phyloP scores from a whole-genome alignment of 2,329 filamentous ascomycete genomes.

The Aureobasidium sp. region DNA sequence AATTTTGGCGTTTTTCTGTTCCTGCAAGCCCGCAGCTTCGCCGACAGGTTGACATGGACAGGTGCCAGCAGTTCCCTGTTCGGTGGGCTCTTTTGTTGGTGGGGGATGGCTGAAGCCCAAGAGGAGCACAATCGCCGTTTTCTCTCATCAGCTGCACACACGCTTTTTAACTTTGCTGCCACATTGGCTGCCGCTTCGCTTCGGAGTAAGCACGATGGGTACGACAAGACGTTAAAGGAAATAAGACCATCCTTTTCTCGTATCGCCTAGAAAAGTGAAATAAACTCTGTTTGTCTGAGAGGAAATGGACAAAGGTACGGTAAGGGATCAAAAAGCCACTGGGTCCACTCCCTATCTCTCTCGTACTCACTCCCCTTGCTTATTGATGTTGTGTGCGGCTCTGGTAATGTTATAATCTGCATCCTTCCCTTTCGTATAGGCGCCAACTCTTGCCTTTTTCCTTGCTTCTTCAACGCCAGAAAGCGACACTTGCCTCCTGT shows the following conservation, averaged over 20 bases:
- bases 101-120: neutral
- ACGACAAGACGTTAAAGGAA: neutral
- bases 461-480: neutral
- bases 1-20: neutral
- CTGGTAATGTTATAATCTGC: neutral
- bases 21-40: neutral
- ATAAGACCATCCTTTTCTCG: neutral
- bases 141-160: neutral
- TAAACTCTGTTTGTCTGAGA: neutral
- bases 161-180: neutral
- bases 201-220: neutral
- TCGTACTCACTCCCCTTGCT: slow-evolving; percentile 8
- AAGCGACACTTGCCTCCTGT: neutral
- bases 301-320: neutral
- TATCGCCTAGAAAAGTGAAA: neutral
- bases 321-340: slow-evolving; percentile 7
- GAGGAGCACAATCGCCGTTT: neutral
- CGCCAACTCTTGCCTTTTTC: neutral
- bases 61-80: neutral
- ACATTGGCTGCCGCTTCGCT: neutral
- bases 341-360: neutral
- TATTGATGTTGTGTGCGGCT: neutral
- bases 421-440: neutral
- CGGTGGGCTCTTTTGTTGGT: neutral
- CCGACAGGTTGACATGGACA: neutral